Base-by-base conservation (phyloP, 108 stramenopile genomes). In the Nitzschia palea region DNA sequence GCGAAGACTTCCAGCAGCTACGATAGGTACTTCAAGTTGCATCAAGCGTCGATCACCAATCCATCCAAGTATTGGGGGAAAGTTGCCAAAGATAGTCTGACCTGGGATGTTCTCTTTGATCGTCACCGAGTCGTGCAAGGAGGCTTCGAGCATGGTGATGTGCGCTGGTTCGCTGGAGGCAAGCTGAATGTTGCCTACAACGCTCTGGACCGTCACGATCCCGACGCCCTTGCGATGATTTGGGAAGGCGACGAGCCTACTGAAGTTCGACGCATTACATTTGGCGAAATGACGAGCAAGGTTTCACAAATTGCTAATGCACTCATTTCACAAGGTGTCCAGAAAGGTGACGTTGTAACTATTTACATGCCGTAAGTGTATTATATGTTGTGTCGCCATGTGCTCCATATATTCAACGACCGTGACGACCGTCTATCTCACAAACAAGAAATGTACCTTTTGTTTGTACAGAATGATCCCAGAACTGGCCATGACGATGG, bases 331-430 rank as follows among this genome's bases (percentile, higher is more conserved):
- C 63, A 67, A 62, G 96, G 95, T 9, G 91, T 93, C 15, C 45
- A 60, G 62, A 96, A 91, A 68, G 96, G 96, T 1, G 96, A 97
- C 81, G 85, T 95, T 37, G 98, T 98, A 17, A 98, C 96, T 37
- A 74, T 98, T 47, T 99, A 99, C 82, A 94, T 98, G 97, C 99
- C 99, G 54, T 63, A 63, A 63, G 62, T 63, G n/a, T n/a, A n/a
- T n/a, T n/a, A n/a, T n/a, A n/a, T 14, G 40, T 14, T 42, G 12
- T 42, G 40, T 12, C 40, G 14, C 12, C 9, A 12, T 42, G 40
- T 12, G 40, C 12, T 42, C 40, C 14, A 9, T 12, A 12, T 42
- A 14, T 44, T 44, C 44, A 18, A 44, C 20, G 44, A 2, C 2
- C 2, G 44, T 44, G 17, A 20, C 2, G 1, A 18, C 2, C 3